These are phyloP conservation scores for Aureoboletus auriporus DNA, from an alignment of 768 basidiomycete genomes.

Conservation along the genomic window DNA sequence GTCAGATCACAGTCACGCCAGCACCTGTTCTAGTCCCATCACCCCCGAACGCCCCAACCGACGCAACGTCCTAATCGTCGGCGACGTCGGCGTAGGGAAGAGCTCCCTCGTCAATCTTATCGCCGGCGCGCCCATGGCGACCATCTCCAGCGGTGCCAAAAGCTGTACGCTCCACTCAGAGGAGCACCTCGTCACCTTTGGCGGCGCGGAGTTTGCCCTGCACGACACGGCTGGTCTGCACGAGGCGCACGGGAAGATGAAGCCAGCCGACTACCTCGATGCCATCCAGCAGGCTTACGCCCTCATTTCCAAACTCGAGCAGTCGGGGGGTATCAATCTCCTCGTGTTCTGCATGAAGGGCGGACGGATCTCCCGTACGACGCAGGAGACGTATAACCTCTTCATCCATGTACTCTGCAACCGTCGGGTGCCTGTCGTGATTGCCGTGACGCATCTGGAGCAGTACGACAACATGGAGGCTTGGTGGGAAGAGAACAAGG, in stretches of 20 bases:
- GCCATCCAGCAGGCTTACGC: constrained; percentile 26
- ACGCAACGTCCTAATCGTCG: constrained; percentile 26
- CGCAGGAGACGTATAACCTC: constrained; percentile 28
- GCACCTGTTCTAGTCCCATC: constrained; percentile 13
- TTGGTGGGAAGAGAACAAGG: constrained; percentile 40
- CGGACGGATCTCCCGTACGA: constrained; percentile 22
- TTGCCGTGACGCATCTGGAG: constrained; percentile 36
- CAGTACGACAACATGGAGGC: constrained; percentile 29
- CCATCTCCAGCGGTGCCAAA: constrained; percentile 25
- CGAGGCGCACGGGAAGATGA: constrained; percentile 24
- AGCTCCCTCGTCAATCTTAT: constrained; percentile 42
- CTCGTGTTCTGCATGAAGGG: constrained; percentile 30
- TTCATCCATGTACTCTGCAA: constrained; percentile 39
- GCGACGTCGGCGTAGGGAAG: constrained; percentile 32
- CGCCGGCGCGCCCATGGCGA: constrained; percentile 21
- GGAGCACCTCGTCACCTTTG: constrained; percentile 18
- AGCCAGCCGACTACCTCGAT: constrained; percentile 18
- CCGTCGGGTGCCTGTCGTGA: constrained; percentile 26
- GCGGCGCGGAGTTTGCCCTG: constrained; percentile 15
- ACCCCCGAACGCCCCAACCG: constrained; percentile 5
- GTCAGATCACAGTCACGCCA: background rate
- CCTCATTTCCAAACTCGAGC: constrained; percentile 32
- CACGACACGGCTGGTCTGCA: constrained; percentile 28
- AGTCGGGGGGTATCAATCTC: constrained; percentile 24
- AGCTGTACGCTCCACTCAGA: constrained; percentile 35